These are phyloP conservation scores for Colletotrichum tamarilloi DNA, from an alignment of 2,329 filamentous ascomycete species.

Conservation along the genomic window DNA sequence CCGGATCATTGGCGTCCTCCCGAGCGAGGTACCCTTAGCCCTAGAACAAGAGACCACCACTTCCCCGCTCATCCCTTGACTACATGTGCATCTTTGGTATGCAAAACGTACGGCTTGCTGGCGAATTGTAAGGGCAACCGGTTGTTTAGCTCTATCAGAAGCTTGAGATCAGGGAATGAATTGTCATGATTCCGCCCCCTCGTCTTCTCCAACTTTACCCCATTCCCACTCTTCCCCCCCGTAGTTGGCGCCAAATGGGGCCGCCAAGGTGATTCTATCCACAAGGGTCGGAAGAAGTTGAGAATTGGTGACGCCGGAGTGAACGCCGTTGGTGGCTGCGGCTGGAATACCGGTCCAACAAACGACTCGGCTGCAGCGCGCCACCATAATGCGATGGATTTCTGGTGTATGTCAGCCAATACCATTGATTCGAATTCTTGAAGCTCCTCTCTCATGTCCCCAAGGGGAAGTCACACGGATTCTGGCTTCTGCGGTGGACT, in stretches of 20 bases:
- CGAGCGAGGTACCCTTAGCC: not conserved
- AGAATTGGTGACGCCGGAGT: not conserved
- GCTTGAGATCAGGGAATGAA: too few species aligned
- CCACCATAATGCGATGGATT: not conserved
- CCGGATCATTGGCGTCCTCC: not conserved
- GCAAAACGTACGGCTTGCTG: not conserved
- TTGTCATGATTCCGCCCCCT: not conserved
- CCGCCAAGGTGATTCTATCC: too few species aligned
- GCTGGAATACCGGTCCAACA: not conserved
- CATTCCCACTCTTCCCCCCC: not conserved
- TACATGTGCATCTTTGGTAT: not conserved
- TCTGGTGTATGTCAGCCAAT: not conserved
- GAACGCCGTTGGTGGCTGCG: not conserved
- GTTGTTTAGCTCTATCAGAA: too few species aligned
- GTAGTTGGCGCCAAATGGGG: not conserved
- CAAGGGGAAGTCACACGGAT: conserved; percentile 23
- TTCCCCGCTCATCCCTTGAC: not conserved
- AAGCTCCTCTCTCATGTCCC: not conserved
- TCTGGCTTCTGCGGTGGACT: not conserved
- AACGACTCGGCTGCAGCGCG: not conserved
- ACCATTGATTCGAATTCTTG: not conserved
- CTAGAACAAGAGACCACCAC: not conserved
- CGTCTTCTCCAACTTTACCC: not conserved
- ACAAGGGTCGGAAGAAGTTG: not conserved
- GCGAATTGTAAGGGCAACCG: not conserved